These are phyloP conservation scores for Russula sp. DNA, from an alignment of 768 basidiomycete species.

Conservation along the genomic window DNA sequence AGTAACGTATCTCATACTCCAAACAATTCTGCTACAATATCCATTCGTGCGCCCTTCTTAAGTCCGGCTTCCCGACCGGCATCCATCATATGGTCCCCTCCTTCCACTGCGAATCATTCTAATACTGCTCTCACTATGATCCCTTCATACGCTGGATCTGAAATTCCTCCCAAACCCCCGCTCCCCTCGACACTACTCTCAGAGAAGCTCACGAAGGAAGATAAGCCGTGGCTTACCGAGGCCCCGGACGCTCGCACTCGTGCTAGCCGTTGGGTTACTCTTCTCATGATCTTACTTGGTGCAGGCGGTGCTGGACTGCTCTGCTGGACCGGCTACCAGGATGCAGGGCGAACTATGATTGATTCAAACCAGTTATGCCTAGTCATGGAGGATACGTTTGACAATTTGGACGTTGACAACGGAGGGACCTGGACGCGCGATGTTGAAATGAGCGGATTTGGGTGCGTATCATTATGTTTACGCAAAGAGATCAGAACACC, in stretches of 20 bases:
- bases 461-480: slow-evolving; percentile 33
- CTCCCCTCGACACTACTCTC: slow-evolving; percentile 50
- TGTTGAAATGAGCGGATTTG: slow-evolving; percentile 54
- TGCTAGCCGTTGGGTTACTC: slow-evolving; percentile 51
- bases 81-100: slow-evolving; percentile 63
- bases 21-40: not conserved
- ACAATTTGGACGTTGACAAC: slow-evolving; percentile 41
- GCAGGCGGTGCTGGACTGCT: slow-evolving; percentile 43
- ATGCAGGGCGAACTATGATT: slow-evolving; percentile 39
- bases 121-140: slow-evolving; percentile 28
- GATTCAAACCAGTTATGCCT: slow-evolving; percentile 40
- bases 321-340: slow-evolving; percentile 45
- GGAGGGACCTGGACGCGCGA: slow-evolving; percentile 45
- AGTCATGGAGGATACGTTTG: slow-evolving; percentile 52
- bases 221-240: slow-evolving; percentile 48
- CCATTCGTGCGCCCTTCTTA: slow-evolving; percentile 66
- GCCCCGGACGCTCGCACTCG: slow-evolving; percentile 44
- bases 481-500: not conserved
- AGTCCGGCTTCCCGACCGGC: slow-evolving; percentile 66
- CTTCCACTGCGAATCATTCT: slow-evolving; percentile 40
- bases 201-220: slow-evolving; percentile 47
- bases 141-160: slow-evolving; percentile 23
- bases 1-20: slow-evolving; percentile 9
- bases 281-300: slow-evolving; percentile 44
- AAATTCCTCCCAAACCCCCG: slow-evolving; percentile 21